Evolutionary conservation across 1,139 yeast genomes (phyloP), one percentile per base, ranked within the genome.

Genomic region (Pichia kudriavzevii): DNA sequence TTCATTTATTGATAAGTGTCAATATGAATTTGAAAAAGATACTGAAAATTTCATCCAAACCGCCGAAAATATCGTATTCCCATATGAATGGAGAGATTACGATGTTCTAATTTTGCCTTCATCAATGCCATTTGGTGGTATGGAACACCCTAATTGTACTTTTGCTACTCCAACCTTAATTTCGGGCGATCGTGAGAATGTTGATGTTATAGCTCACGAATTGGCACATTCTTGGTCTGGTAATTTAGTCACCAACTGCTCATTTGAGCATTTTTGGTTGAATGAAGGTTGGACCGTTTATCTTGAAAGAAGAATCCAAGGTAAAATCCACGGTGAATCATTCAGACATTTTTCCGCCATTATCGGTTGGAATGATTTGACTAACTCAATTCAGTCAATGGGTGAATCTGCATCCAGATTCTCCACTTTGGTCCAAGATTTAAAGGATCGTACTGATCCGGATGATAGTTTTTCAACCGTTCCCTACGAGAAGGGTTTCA

Each of bases 211-310:
- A 56, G 94, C 95, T 1, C 95, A 85, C 59, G 95, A 85, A 58
- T 68, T 85, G 50, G 93, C 95, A 4, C 95, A 85, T 58, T 80
- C 94, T 23, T 85, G 95, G 94, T 72, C 85, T 3, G 95, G 95
- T 31, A 85, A 85, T 56, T 67, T 85, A 47, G 94, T 85, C 31
- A 85, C 95, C 28, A 85, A 83, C 60, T 76, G 82, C 50, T 79
- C 91, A 1, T 85, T 95, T 93, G 91, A 83, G 56, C 95, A 85
- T 60, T 84, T 87, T 58, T 87, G 95, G 94, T 68, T 87, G 46
- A 87, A 87, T 55, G 96, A 87, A 63, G 96, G 96, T 27, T 85
- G 95, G 95, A 84, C 95, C 12, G 95, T 87, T 19, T 87, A 85
- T 55, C 60, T 87, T 26, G 95, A 87, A 59, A 73, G 96, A 56